phyloP scores from a whole-genome alignment of 2,329 filamentous ascomycete genomes.

The Pestalotiopsis sp. region DNA sequence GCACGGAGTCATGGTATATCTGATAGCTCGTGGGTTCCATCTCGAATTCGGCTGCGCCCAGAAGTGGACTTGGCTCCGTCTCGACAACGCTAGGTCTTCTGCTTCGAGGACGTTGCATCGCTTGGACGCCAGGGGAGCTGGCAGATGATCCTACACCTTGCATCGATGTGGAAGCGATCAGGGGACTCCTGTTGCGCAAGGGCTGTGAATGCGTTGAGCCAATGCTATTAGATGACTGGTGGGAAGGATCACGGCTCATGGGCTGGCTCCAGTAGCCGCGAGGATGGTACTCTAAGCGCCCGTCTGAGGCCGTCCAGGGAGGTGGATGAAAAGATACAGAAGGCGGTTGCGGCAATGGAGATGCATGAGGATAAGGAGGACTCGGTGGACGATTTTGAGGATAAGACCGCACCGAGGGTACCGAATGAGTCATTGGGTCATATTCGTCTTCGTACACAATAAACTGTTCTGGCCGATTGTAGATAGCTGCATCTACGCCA shows the following conservation, averaged over 20 bases:
- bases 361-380: slow-evolving; percentile 23
- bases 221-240: slow-evolving; percentile 35
- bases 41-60: slow-evolving; percentile 24
- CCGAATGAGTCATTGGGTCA: slow-evolving; percentile 18
- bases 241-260: slow-evolving; percentile 49
- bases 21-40: slow-evolving; percentile 29
- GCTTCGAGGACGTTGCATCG: slow-evolving; percentile 23
- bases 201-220: slow-evolving; percentile 22
- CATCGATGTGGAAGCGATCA: slow-evolving; percentile 8
- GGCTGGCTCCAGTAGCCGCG: slow-evolving; percentile 51
- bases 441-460: slow-evolving; percentile 8
- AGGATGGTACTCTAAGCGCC: slow-evolving; percentile 21
- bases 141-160: slow-evolving; percentile 10
- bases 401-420: slow-evolving; percentile 21
- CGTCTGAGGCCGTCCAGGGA: slow-evolving; percentile 20
- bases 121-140: slow-evolving; percentile 25
- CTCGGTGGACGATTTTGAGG: slow-evolving; percentile 6
- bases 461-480: background rate
- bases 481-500: background rate
- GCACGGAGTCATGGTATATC: slow-evolving; percentile 22
- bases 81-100: slow-evolving; percentile 42
- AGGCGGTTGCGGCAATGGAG: slow-evolving; percentile 19
- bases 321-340: slow-evolving; percentile 23
- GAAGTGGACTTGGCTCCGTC: slow-evolving; percentile 44
- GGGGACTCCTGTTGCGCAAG: slow-evolving; percentile 7